phyloP scores from a whole-genome alignment of 768 basidiomycete species.

The Termitomyces sp. region DNA sequence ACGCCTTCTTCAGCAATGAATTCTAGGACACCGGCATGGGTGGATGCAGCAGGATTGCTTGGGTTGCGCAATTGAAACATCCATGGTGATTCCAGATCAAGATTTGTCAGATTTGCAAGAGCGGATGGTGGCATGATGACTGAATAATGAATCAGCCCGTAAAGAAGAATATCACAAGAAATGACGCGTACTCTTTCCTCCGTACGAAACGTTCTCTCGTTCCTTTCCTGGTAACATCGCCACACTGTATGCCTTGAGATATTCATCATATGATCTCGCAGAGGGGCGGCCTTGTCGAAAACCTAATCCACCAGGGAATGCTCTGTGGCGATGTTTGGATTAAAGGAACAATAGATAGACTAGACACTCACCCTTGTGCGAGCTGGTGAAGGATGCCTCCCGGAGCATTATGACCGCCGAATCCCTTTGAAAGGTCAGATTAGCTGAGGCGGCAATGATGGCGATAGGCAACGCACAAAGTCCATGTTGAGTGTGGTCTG shows the following conservation, averaged over 20 bases:
- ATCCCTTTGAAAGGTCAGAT: conserved; percentile 23
- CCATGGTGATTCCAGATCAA: conserved; percentile 92
- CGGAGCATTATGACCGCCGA: conserved; percentile 49
- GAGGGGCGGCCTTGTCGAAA: conserved; percentile 47
- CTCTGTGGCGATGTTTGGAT: conserved; percentile 33
- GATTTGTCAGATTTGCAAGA: conserved; percentile 78
- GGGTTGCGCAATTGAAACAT: conserved; percentile 97
- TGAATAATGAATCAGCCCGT: conserved; percentile 28
- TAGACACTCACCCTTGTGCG: conserved; percentile 45
- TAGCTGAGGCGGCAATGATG: not conserved
- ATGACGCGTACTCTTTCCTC: conserved; percentile 80
- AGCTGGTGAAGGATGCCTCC: conserved; percentile 65
- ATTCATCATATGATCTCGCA: conserved; percentile 83
- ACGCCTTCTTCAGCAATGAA: conserved; percentile 98
- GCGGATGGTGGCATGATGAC: conserved; percentile 98
- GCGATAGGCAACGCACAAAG: conserved; percentile 33
- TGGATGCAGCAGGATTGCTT: conserved; percentile 74
- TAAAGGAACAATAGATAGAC: conserved; percentile 1
- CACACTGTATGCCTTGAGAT: conserved; percentile 92
- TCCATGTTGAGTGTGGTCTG: conserved; percentile 30
- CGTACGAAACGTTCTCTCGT: conserved; percentile 90
- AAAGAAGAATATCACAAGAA: conserved; percentile 2
- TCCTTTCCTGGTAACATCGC: conserved; percentile 88
- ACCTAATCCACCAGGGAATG: conserved; percentile 49
- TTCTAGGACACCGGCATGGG: conserved; percentile 96